phyloP scores from a whole-genome alignment of 768 basidiomycete species.

The Phanerochaete carnosa region DNA sequence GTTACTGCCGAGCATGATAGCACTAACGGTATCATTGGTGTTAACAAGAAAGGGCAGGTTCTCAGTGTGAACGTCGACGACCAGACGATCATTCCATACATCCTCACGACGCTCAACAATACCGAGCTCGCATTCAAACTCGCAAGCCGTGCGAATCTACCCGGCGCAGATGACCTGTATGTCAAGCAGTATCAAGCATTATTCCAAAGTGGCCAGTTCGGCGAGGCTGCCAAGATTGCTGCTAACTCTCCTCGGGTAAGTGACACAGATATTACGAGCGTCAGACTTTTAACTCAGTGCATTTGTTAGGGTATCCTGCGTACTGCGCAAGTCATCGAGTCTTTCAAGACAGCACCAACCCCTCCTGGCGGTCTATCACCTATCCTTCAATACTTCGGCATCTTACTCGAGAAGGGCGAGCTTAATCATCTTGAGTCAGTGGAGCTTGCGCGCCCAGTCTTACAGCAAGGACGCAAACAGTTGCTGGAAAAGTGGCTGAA shows the following conservation, averaged over 20 bases:
- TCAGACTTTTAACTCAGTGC: neutral
- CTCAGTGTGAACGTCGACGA: constrained; percentile 97
- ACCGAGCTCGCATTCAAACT: constrained; percentile 97
- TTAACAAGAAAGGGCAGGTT: constrained; percentile 99
- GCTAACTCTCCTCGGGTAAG: constrained; percentile 91
- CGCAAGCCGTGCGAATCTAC: constrained; percentile 92
- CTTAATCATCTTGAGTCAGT: constrained; percentile 95
- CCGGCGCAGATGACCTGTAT: constrained; percentile 97
- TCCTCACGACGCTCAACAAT: constrained; percentile 91
- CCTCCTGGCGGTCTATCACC: constrained; percentile 89
- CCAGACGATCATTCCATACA: constrained; percentile 93
- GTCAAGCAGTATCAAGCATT: constrained; percentile 90
- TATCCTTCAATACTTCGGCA: constrained; percentile 97
- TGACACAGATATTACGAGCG: neutral
- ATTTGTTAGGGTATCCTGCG: constrained; percentile 82
- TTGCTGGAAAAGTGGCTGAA: constrained; percentile 99
- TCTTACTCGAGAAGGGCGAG: constrained; percentile 97
- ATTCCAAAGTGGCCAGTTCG: constrained; percentile 84
- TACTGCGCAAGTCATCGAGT: constrained; percentile 92
- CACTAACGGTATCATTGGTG: constrained; percentile 93
- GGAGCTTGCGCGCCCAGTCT: constrained; percentile 92
- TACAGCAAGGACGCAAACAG: constrained; percentile 95
- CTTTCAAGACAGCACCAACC: constrained; percentile 94
- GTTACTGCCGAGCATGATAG: constrained; percentile 96
- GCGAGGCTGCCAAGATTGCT: constrained; percentile 95